Percentiles rank a stretch among this genome's conserved stretches.
These are phyloP conservation scores for Stagonosporopsis chrysanthemi DNA, from an alignment of 2,329 filamentous ascomycete species.

Conservation along the genomic window DNA sequence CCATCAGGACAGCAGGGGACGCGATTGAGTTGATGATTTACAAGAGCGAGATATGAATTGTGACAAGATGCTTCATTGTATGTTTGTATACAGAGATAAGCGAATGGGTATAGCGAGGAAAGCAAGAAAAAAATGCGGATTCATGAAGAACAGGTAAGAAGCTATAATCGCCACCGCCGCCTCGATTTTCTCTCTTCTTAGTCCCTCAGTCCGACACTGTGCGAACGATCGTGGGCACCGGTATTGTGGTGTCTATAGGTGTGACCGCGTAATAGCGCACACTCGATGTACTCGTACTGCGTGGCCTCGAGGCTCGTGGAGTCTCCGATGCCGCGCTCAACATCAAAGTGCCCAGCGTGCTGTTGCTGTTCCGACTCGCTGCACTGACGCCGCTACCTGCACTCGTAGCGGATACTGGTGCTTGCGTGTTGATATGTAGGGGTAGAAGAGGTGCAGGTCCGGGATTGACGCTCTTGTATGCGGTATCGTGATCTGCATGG, in stretches of 20 bases:
- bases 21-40: background rate
- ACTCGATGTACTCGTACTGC: constrained; percentile 42
- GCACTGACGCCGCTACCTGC: constrained; percentile 33
- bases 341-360: constrained; percentile 31
- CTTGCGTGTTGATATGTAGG: constrained; percentile 34
- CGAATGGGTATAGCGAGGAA: constrained; percentile 17
- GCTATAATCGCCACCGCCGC: background rate
- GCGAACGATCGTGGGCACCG: constrained; percentile 42
- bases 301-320: constrained; percentile 25
- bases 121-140: background rate
- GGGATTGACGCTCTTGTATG: constrained; percentile 29
- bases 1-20: background rate
- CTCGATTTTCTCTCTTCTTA: background rate
- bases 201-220: constrained; percentile 30
- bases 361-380: constrained; percentile 27
- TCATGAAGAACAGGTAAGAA: background rate
- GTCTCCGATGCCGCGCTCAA: constrained; percentile 34
- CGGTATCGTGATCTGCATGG: constrained; percentile 24
- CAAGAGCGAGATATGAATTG: background rate
- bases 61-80: background rate
- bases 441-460: constrained; percentile 39
- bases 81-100: background rate
- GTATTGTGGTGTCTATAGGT: constrained; percentile 28
- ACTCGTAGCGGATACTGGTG: constrained; percentile 28
- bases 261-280: constrained; percentile 42